Evolutionary conservation across 441 rosid genomes (phyloP).

Genomic region (Pelargonium cotyledonis): DNA sequence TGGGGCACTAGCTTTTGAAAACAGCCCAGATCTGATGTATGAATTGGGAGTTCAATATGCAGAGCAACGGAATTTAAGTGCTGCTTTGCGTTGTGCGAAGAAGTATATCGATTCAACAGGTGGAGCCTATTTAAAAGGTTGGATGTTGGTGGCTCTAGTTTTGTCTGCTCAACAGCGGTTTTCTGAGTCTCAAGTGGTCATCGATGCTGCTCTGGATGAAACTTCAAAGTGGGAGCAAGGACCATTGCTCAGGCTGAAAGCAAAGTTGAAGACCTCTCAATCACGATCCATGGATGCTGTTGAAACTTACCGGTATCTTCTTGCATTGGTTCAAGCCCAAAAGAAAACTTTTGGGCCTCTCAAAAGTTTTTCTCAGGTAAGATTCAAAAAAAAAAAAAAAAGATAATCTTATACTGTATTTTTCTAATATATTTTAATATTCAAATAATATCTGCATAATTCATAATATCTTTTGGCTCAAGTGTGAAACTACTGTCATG

Average conservation of each 20-base stretch:
- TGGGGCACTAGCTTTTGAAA: constrained; percentile 56
- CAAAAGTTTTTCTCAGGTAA: constrained; percentile 54
- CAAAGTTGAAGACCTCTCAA: constrained; percentile 66
- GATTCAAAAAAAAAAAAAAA: no score
- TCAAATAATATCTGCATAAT: no score
- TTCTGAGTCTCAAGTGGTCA: constrained; percentile 80
- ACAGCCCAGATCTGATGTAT: constrained; percentile 58
- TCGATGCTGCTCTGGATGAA: constrained; percentile 89
- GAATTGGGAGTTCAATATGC: constrained; percentile 82
- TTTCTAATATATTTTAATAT: no score
- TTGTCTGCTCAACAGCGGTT: constrained; percentile 82
- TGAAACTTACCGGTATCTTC: constrained; percentile 76
- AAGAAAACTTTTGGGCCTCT: constrained; percentile 69
- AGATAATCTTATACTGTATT: no score
- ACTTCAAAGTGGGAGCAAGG: constrained; percentile 89
- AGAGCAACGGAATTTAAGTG: constrained; percentile 68
- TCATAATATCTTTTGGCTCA: no score
- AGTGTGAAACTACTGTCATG: no score
- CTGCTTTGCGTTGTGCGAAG: constrained; percentile 63
- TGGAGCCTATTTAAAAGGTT: constrained; percentile 73
- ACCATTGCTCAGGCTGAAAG: constrained; percentile 71
- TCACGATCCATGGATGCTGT: constrained; percentile 66
- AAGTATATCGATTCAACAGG: constrained; percentile 68
- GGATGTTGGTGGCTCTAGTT: constrained; percentile 77
- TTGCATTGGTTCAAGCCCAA: constrained; percentile 89